Conservation (phyloP, 164 flowering plant species). For the Malania oleifera region DNA sequence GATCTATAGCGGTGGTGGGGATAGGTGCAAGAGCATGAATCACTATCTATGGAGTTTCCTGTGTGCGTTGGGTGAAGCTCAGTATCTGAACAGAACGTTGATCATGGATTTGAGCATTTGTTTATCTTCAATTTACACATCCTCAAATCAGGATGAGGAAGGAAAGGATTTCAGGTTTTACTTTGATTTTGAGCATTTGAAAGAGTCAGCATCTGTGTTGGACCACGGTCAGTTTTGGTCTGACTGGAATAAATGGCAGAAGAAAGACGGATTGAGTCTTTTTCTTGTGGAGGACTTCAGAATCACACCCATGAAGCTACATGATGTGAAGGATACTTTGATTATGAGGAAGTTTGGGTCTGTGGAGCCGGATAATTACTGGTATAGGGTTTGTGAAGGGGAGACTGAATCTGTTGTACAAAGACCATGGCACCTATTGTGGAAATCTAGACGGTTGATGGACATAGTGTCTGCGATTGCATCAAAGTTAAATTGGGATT, state of each 20-base stretch:
- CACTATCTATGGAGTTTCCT: slow-evolving; percentile 90
- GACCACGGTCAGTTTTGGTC: slow-evolving; percentile 79
- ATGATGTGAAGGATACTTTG: slow-evolving; percentile 52
- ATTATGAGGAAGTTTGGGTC: slow-evolving; percentile 87
- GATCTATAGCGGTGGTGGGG: slow-evolving; percentile 77
- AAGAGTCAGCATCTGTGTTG: slow-evolving; percentile 66
- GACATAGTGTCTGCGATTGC: slow-evolving; percentile 59
- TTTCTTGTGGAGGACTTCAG: slow-evolving; percentile 73
- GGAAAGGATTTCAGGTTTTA: slow-evolving; percentile 90
- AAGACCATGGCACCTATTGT: slow-evolving; percentile 83
- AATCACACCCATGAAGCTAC: slow-evolving; percentile 78
- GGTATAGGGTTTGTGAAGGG: slow-evolving; percentile 96
- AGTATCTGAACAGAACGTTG: slow-evolving; percentile 80
- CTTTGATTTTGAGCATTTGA: slow-evolving; percentile 91
- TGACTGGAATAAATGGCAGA: slow-evolving; percentile 75
- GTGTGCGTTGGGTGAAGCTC: slow-evolving; percentile 93
- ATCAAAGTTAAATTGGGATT: slow-evolving; percentile 63
- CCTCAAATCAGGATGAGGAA: slow-evolving; percentile 74
- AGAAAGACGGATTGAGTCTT: slow-evolving; percentile 48
- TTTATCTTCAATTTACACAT: slow-evolving; percentile 62
- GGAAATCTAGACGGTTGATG: slow-evolving; percentile 74
- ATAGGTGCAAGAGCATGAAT: slow-evolving; percentile 91
- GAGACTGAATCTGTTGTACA: slow-evolving; percentile 77
- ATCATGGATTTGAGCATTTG: slow-evolving; percentile 79
- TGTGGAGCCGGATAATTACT: slow-evolving; percentile 82